A percentile compares a stretch with the other conserved stretches of the same genome.
Evolutionary conservation across 352 stramenopile genomes (phyloP).

Genomic region (Pythium aristosporum): DNA sequence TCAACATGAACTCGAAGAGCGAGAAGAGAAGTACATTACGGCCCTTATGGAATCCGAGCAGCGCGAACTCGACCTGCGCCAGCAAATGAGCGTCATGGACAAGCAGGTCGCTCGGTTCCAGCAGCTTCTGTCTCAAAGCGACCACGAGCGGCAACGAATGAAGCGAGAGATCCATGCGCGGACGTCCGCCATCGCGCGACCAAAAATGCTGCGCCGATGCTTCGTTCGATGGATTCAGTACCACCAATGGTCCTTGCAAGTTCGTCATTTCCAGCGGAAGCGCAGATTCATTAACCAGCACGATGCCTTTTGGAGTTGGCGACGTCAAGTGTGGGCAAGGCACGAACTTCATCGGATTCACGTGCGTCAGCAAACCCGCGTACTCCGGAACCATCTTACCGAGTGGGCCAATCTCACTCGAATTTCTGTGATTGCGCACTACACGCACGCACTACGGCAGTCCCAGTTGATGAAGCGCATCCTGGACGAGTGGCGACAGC

Average conservation of each 20-base stretch:
- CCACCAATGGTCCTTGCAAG: slow-evolving; percentile 47
- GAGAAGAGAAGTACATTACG: slow-evolving; percentile 74
- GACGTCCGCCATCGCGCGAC: slow-evolving; percentile 39
- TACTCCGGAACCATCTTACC: slow-evolving; percentile 34
- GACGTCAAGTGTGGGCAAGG: slow-evolving; percentile 47
- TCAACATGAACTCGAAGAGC: slow-evolving; percentile 56
- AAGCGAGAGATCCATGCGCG: slow-evolving; percentile 53
- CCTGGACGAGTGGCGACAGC: slow-evolving; percentile 41
- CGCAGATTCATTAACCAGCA: slow-evolving; percentile 54
- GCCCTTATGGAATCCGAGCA: slow-evolving; percentile 80
- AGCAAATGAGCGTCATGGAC: slow-evolving; percentile 42
- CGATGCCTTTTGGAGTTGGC: slow-evolving; percentile 65
- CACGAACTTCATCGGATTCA: slow-evolving; percentile 39
- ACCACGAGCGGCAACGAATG: slow-evolving; percentile 48
- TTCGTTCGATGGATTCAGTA: slow-evolving; percentile 63
- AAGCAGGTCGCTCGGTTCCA: slow-evolving; percentile 49
- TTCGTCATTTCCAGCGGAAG: slow-evolving; percentile 44
- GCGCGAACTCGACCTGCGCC: slow-evolving; percentile 64
- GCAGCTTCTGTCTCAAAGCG: slow-evolving; percentile 36
- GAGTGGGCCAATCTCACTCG: slow-evolving; percentile 64
- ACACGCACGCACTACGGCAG: slow-evolving; percentile 33
- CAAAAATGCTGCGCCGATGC: slow-evolving; percentile 54
- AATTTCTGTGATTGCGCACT: slow-evolving; percentile 47
- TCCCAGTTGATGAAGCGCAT: slow-evolving; percentile 26
- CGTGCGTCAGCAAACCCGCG: slow-evolving; percentile 25